Base-by-base conservation (phyloP, 257 asterid species). In the Verbena officinalis region DNA sequence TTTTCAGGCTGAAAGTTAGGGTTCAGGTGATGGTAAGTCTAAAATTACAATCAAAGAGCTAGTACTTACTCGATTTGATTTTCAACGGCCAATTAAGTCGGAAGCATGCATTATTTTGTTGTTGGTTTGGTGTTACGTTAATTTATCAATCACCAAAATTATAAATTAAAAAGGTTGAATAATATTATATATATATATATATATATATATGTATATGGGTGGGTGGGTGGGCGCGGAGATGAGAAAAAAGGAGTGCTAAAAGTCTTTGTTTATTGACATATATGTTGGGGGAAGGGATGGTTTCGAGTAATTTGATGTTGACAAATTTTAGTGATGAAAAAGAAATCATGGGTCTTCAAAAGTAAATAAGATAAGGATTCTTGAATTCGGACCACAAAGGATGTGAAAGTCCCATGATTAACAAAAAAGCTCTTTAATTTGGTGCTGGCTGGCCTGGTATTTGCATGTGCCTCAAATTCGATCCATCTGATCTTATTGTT, bases 401-500 rank as follows among this genome's bases (percentile, higher is more conserved):
- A n/a, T 53, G 61, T 76, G 78, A 62, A 52, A 16, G 63, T 43
- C 55, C 55, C 31, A 33, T 14, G 11, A 10, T 7, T 33, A 14
- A 34, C 22, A 21, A 46, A 20, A 63, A 62, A 68, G 31, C 72
- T 42, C 23, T 33, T 19, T 17, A 46, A 2, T 67, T 46, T 60
- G 68, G 16, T 66, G 68, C 19, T 73, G 74, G 50, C n/a, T n/a
- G n/a, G n/a, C n/a, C n/a, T 27, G 33, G 33, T 50, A 70, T 27
- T 59, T 4, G 81, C 94, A 86, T 83, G 93, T 85, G 89, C 80
- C 52, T 60, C 27, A n/a, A n/a, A n/a, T n/a, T n/a, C n/a, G n/a
- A n/a, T n/a, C n/a, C n/a, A n/a, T n/a, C n/a, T n/a, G n/a, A n/a
- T n/a, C n/a, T n/a, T n/a, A n/a, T 89, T 85, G 89, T 78, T 52